A percentile compares a stretch with the other conserved stretches of the same genome.
These are phyloP conservation scores for Chaetomium cochliodes DNA, from an alignment of 495 filamentous ascomycete genomes.

Conservation along the genomic window DNA sequence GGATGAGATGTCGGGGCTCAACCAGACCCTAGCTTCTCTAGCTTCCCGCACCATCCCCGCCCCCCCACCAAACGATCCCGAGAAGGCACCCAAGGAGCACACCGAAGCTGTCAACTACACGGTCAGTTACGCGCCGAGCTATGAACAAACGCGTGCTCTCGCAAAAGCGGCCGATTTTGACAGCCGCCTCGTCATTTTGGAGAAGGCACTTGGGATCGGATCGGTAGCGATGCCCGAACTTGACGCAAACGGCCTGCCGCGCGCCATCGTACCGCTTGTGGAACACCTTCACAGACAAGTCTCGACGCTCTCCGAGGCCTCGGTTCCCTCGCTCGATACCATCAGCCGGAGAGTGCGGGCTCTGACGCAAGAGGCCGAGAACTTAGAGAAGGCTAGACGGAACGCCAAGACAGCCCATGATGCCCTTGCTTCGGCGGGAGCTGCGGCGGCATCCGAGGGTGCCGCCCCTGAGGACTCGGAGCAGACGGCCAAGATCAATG, in stretches of 20 bases:
- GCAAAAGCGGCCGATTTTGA: slow-evolving; percentile 87
- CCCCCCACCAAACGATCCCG: slow-evolving; percentile 21
- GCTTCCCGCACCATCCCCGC: slow-evolving; percentile 32
- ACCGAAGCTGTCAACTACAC: slow-evolving; percentile 47
- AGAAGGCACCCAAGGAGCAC: slow-evolving; percentile 12
- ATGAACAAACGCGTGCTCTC: slow-evolving; percentile 63
- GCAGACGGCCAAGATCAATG: slow-evolving; percentile 81
- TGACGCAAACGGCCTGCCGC: slow-evolving; percentile 54
- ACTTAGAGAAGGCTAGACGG: slow-evolving; percentile 67
- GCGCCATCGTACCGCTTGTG: slow-evolving; percentile 74
- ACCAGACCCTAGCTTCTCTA: slow-evolving; percentile 35
- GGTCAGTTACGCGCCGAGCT: slow-evolving; percentile 55
- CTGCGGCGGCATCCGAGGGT: slow-evolving; percentile 36
- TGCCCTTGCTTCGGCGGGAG: slow-evolving; percentile 51
- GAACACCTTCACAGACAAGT: slow-evolving; percentile 74
- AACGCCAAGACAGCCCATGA: slow-evolving; percentile 67
- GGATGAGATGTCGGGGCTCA: slow-evolving; percentile 52
- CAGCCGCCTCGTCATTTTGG: slow-evolving; percentile 69
- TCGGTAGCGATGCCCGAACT: slow-evolving; percentile 64
- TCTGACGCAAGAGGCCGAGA: slow-evolving; percentile 75
- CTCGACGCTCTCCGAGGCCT: slow-evolving; percentile 60
- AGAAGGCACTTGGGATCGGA: slow-evolving; percentile 77
- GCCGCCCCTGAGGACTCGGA: slow-evolving; percentile 54
- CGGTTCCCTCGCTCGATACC: slow-evolving; percentile 67
- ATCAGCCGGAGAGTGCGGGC: slow-evolving; percentile 71